These are phyloP conservation scores for Psidium guajava DNA, from an alignment of 345 rosid species.

Conservation along the genomic window DNA sequence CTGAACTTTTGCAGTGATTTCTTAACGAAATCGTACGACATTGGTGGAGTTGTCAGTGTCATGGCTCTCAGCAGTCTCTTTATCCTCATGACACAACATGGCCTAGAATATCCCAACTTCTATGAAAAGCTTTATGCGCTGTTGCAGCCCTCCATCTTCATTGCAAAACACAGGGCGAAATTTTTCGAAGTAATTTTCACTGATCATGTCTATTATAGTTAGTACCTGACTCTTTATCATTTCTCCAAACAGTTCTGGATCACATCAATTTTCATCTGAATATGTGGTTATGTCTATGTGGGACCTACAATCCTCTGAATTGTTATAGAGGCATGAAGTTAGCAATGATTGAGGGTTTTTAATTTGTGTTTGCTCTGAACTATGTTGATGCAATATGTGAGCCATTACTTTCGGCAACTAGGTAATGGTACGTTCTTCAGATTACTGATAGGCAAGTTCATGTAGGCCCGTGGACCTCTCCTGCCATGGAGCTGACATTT, in stretches of 20 bases:
- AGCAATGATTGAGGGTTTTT: neutral
- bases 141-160: slow-evolving; percentile 70
- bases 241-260: neutral
- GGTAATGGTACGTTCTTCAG: neutral
- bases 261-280: neutral
- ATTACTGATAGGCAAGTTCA: neutral
- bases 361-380: neutral
- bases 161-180: slow-evolving; percentile 82
- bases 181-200: slow-evolving; percentile 64
- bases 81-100: slow-evolving; percentile 84
- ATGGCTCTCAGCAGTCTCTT: slow-evolving; percentile 94
- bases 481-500: neutral
- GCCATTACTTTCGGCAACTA: neutral
- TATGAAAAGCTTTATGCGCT: slow-evolving; percentile 75
- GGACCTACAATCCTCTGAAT: neutral
- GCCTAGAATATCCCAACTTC: slow-evolving; percentile 85
- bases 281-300: neutral
- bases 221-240: neutral
- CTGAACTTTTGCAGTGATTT: slow-evolving; percentile 59
- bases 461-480: neutral
- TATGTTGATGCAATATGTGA: neutral
- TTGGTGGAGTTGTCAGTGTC: slow-evolving; percentile 93
- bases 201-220: neutral
- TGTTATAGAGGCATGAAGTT: neutral
- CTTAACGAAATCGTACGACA: slow-evolving; percentile 79